Base-by-base conservation (phyloP, 108 stramenopile genomes). In the Nitzschia sp. region DNA sequence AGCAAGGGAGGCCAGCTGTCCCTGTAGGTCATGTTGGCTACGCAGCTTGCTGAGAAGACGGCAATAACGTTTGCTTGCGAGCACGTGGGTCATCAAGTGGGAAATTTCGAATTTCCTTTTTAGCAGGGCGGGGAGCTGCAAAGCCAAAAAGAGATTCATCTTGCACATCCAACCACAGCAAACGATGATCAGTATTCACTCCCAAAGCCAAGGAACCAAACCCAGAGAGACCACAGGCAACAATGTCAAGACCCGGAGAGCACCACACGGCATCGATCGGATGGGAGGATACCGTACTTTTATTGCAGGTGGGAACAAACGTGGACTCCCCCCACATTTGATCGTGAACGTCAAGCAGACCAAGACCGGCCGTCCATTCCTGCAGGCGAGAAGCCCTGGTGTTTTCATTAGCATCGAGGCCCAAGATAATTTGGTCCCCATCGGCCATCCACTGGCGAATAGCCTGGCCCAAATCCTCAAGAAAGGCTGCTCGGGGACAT, bases 331-430 rank as follows among this genome's bases (percentile, higher is more conserved):
- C 11, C 11, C 15, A 42, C 38, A 42, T 42, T 42, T 42, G 38
- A 11, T 42, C 15, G 11, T 11, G 8, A 11, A 15, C 38, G 8
- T 42, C 38, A 15, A 42, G 11, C 11, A 42, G 38, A 6, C 53
- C 53, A 11, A 8, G 6, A 11, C 21, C 23, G 11, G 53, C 6
- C 15, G 53, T 19, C 38, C 53, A 54, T 18, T 17, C 18, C 23
- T 23, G 19, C 6, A n/a, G 19, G 5, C 5, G 6, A 19, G 15
- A 5, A 5, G 6, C n/a, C 5, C n/a, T 11, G 6, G 21, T 19
- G n/a, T 54, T n/a, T 24, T 54, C 53, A 54, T 54, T 54, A 6
- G 23, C 53, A 54, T 54, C 53, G 19, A 54, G 18, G 6, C 19
- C 18, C 23, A 54, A 19, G 6, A 54, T 54, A 17, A 54, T 54